These are phyloP conservation scores for Entomortierella beljakovae DNA, from an alignment of 192 early-diverging fungal genomes.

Conservation along the genomic window DNA sequence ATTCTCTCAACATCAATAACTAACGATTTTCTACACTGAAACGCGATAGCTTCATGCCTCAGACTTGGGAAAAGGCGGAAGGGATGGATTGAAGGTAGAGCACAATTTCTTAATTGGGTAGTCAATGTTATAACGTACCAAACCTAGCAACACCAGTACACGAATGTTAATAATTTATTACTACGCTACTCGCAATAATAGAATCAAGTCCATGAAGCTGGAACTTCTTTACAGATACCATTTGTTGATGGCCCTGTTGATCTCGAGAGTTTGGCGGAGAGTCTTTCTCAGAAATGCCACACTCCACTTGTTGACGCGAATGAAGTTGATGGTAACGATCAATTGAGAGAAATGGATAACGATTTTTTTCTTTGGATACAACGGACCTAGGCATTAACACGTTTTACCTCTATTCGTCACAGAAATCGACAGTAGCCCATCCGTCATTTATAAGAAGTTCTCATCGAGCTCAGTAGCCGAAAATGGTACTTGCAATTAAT, in stretches of 20 bases:
- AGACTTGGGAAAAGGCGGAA: slow-evolving; percentile 36
- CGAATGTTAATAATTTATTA: background rate
- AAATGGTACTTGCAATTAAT: slow-evolving; percentile 14
- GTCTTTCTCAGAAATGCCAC: slow-evolving; percentile 39
- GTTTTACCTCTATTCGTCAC: background rate
- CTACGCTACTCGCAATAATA: background rate
- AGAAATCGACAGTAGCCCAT: slow-evolving; percentile 13
- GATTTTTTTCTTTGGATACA: no score
- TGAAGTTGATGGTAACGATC: background rate
- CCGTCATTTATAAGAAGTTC: slow-evolving; percentile 43
- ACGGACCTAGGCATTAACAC: background rate
- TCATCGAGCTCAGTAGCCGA: slow-evolving; percentile 15
- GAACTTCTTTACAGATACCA: slow-evolving; percentile 41
- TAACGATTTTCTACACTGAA: background rate
- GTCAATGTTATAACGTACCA: background rate
- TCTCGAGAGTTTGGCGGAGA: slow-evolving; percentile 29
- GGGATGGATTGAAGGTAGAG: slow-evolving; percentile 40
- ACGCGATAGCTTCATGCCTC: slow-evolving; percentile 34
- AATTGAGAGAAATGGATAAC: no score
- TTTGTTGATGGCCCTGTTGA: slow-evolving; percentile 43
- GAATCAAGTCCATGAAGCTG: slow-evolving; percentile 36
- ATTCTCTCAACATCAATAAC: background rate
- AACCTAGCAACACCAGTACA: no score
- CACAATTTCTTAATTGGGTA: background rate
- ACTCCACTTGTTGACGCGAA: slow-evolving; percentile 14